A percentile compares a stretch with the other conserved stretches of the same genome.
phyloP scores from a whole-genome alignment of 129 eudicot species.

The Tagetes erecta region DNA sequence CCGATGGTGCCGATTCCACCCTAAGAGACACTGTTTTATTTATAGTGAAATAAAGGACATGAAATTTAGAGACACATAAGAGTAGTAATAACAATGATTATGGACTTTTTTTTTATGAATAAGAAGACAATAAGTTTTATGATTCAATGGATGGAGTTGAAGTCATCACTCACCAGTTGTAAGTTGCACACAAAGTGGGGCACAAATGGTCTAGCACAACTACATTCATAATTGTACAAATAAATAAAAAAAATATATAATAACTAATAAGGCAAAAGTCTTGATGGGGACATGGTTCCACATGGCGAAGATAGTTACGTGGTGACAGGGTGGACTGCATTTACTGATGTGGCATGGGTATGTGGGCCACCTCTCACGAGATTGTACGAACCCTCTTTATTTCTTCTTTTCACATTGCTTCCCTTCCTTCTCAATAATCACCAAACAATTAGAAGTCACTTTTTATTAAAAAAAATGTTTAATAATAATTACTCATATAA shows the following conservation, averaged over 20 bases:
- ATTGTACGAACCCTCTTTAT: conserved; percentile 22
- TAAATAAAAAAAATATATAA: background rate
- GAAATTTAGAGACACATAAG: too few species aligned
- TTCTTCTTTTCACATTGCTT: background rate
- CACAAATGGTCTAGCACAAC: conserved; percentile 4
- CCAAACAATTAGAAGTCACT: too few species aligned
- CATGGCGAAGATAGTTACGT: conserved; percentile 37
- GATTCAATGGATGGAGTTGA: conserved; percentile 3
- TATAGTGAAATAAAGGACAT: too few species aligned
- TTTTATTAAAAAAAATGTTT: too few species aligned
- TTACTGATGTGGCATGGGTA: conserved; percentile 54
- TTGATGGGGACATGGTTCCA: conserved; percentile 22
- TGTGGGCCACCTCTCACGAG: conserved; percentile 39
- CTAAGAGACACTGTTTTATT: too few species aligned
- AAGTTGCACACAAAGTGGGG: conserved; percentile 1
- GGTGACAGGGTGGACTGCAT: conserved; percentile 40
- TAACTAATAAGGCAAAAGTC: conserved; percentile 15
- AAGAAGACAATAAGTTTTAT: background rate
- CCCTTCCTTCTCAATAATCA: background rate
- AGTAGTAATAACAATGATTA: too few species aligned
- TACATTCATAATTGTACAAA: background rate
- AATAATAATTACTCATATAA: too few species aligned
- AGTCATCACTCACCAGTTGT: background rate
- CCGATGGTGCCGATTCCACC: too few species aligned
- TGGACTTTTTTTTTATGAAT: too few species aligned